Evolutionary conservation across 2,329 filamentous ascomycete species (phyloP).

Genomic region (Lecanicillium sp.): DNA sequence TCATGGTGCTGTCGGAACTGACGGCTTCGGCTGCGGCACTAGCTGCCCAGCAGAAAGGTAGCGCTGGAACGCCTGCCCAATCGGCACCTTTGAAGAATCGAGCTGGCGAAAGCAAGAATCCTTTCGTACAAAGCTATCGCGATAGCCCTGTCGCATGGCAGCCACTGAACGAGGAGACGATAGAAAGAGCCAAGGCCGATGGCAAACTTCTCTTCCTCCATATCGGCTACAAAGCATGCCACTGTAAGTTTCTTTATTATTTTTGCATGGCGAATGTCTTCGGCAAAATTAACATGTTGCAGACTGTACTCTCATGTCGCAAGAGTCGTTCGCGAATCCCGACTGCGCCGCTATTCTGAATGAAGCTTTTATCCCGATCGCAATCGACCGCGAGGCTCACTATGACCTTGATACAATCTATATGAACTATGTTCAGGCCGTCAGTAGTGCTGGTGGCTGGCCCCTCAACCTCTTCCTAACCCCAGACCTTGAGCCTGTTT

Average conservation of each 20-base stretch:
- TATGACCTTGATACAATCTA: slow-evolving; percentile 94
- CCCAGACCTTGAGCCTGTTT: slow-evolving; percentile 84
- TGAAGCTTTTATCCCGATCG: slow-evolving; percentile 78
- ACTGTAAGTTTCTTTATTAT: slow-evolving; percentile 55
- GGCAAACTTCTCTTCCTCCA: slow-evolving; percentile 90
- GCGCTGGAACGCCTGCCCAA: slow-evolving; percentile 7
- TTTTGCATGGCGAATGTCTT: background rate
- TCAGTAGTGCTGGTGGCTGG: slow-evolving; percentile 85
- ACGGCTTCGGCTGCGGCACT: slow-evolving; percentile 25
- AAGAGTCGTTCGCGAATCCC: slow-evolving; percentile 80
- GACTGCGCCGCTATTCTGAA: slow-evolving; percentile 79
- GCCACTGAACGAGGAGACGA: slow-evolving; percentile 68
- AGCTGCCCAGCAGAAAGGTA: slow-evolving; percentile 18
- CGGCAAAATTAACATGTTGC: background rate
- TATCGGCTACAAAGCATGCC: slow-evolving; percentile 91
- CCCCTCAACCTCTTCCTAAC: slow-evolving; percentile 96
- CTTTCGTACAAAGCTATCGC: slow-evolving; percentile 62
- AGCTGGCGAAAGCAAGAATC: slow-evolving; percentile 32
- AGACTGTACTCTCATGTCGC: slow-evolving; percentile 87
- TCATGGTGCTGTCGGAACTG: slow-evolving; percentile 30
- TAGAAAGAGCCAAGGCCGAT: slow-evolving; percentile 67
- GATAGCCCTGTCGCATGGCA: slow-evolving; percentile 89
- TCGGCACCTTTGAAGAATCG: slow-evolving; percentile 25
- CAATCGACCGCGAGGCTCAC: slow-evolving; percentile 88
- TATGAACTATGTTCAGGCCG: slow-evolving; percentile 96